Evolutionary conservation across 176 grass and related monocot species (phyloP).

Genomic region (Eragrostis curvula): DNA sequence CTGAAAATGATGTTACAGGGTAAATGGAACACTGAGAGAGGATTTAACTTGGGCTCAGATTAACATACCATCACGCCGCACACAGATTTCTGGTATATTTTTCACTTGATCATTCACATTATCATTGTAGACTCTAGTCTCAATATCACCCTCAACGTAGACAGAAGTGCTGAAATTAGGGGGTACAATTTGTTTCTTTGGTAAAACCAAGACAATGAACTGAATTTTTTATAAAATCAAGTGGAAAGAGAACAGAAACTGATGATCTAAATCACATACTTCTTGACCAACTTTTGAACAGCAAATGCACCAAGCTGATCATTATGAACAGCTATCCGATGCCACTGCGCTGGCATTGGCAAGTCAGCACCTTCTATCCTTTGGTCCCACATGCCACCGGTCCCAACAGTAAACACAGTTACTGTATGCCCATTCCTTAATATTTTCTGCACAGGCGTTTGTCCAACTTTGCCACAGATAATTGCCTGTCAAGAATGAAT

Average conservation of each 20-base stretch:
- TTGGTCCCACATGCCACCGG: conserved; percentile 84
- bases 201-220: conserved; percentile 20
- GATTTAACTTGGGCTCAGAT: conserved; percentile 5
- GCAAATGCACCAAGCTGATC: conserved; percentile 62
- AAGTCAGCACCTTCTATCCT: conserved; percentile 55
- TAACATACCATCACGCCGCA: conserved; percentile 68
- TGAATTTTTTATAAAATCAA: conserved; percentile 25
- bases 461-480: conserved; percentile 84
- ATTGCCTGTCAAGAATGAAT: conserved; percentile 61
- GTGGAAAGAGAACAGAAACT: not conserved
- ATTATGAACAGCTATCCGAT: conserved; percentile 71
- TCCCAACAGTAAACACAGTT: conserved; percentile 91
- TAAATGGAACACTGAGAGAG: not conserved
- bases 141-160: conserved; percentile 87
- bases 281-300: conserved; percentile 79
- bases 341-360: conserved; percentile 80
- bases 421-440: conserved; percentile 65
- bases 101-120: conserved; percentile 62
- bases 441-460: conserved; percentile 76
- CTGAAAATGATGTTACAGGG: not conserved
- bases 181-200: not conserved
- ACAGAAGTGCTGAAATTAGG: conserved; percentile 68
- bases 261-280: conserved; percentile 55
- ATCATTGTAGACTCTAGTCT: conserved; percentile 83
- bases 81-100: conserved; percentile 76